These are phyloP conservation scores for Thalassiosira profunda DNA, from an alignment of 108 stramenopile species.

Conservation along the genomic window DNA sequence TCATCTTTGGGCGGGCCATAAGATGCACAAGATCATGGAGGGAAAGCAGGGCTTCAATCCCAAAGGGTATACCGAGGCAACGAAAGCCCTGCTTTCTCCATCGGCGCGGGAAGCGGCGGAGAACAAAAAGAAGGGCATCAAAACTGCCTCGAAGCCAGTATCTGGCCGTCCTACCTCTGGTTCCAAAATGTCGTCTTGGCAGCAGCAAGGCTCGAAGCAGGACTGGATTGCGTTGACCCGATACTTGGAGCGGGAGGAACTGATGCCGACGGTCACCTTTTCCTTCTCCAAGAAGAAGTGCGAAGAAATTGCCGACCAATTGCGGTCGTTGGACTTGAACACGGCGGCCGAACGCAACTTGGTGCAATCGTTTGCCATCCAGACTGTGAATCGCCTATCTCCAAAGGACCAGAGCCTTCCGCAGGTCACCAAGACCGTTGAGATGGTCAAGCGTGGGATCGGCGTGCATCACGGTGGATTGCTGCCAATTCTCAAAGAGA, in stretches of 20 bases:
- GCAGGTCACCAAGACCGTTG: constrained; percentile 94
- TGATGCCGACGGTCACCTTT: constrained; percentile 98
- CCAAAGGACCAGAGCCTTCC: constrained; percentile 98
- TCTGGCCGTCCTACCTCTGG: constrained; percentile 39
- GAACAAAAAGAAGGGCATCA: constrained; percentile 44
- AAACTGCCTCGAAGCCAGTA: constrained; percentile 29
- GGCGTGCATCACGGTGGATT: constrained; percentile 99
- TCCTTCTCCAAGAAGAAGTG: constrained; percentile 99
- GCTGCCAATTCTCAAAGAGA: constrained; percentile 98
- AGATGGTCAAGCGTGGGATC: constrained; percentile 96
- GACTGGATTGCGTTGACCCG: constrained; percentile 86
- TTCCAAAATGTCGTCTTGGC: constrained; percentile 72
- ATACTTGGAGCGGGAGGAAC: constrained; percentile 83
- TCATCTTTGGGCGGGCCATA: constrained; percentile 93
- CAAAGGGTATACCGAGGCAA: constrained; percentile 77
- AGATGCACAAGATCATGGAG: constrained; percentile 88
- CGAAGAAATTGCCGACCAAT: constrained; percentile 91
- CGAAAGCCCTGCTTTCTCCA: constrained; percentile 66
- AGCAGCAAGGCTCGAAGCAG: constrained; percentile 80
- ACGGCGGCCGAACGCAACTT: constrained; percentile 97
- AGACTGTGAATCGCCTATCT: constrained; percentile 96
- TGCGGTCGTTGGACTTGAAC: constrained; percentile 94
- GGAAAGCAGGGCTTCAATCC: constrained; percentile 78
- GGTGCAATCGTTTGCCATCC: constrained; percentile 94
- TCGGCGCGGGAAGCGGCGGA: constrained; percentile 47